Conservation (phyloP, 345 rosid genomes). For the Conringia planisiliqua region DNA sequence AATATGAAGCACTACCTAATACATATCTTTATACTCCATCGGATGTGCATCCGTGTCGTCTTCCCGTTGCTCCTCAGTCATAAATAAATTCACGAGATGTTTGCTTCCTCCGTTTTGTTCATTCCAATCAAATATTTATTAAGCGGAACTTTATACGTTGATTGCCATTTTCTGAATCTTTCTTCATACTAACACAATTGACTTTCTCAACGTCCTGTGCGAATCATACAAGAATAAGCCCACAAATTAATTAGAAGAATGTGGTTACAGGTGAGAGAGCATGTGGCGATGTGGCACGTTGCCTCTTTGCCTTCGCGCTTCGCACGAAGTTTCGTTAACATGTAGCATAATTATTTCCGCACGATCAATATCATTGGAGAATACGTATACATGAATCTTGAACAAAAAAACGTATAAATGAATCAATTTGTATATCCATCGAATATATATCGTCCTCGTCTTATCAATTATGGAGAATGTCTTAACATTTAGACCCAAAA, state of each 20-base stretch:
- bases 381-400: background rate
- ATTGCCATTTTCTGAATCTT: background rate
- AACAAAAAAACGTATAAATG: background rate
- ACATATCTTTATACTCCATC: constrained; percentile 5
- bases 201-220: background rate
- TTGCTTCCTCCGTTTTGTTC: constrained; percentile 11
- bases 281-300: constrained; percentile 14
- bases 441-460: background rate
- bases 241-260: background rate
- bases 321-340: constrained; percentile 23
- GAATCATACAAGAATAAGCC: background rate
- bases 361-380: background rate
- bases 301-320: constrained; percentile 14
- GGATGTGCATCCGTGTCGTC: constrained; percentile 16
- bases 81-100: constrained; percentile 7
- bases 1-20: constrained; percentile 4
- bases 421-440: background rate
- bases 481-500: too few species aligned
- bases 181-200: background rate
- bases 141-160: background rate
- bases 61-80: constrained; percentile 7
- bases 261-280: constrained; percentile 5
- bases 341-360: background rate
- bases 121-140: constrained; percentile 5
- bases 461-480: constrained; percentile 8